phyloP scores from a whole-genome alignment of 1,139 yeast species.

The Saccharomyces pastorianus region DNA sequence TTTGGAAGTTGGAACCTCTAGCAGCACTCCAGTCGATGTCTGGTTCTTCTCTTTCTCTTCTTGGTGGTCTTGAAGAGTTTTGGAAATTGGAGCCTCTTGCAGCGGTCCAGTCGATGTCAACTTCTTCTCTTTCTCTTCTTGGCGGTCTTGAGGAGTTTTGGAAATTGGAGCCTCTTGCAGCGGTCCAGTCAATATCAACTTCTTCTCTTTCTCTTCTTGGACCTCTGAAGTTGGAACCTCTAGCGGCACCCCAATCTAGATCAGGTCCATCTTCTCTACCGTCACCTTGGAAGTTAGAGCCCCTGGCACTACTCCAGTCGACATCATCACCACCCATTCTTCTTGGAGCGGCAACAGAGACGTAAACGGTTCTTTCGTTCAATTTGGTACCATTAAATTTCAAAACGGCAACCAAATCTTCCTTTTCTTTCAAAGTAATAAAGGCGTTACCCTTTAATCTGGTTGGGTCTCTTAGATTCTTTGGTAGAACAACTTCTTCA shows the following conservation, averaged over 20 bases:
- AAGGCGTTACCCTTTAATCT: constrained; percentile 82
- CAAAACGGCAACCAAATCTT: constrained; percentile 62
- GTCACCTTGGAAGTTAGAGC: constrained; percentile 13
- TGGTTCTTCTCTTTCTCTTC: constrained; percentile 27
- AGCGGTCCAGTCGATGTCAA: constrained; percentile 53
- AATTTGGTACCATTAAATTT: constrained; percentile 55
- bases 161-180: constrained; percentile 31
- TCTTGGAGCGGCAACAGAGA: constrained; percentile 86
- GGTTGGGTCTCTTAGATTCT: constrained; percentile 51
- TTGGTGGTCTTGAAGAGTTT: constrained; percentile 25
- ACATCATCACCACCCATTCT: constrained; percentile 39
- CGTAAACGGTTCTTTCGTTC: constrained; percentile 70
- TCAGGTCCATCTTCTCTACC: constrained; percentile 8
- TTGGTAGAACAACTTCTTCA: constrained; percentile 50
- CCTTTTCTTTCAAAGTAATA: constrained; percentile 64
- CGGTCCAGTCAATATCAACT: constrained; percentile 41
- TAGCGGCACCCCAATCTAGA: constrained; percentile 33
- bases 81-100: constrained; percentile 37
- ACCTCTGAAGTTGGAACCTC: constrained; percentile 28
- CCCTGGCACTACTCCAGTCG: constrained; percentile 37
- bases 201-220: constrained; percentile 5
- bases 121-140: constrained; percentile 33
- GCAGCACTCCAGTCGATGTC: constrained; percentile 38
- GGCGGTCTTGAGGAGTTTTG: constrained; percentile 11
- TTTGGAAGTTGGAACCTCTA: constrained; percentile 35